A percentile compares a stretch with the other conserved stretches of the same genome.
Evolutionary conservation across 768 basidiomycete species (phyloP).

Genomic region (Lactarius evosmus): DNA sequence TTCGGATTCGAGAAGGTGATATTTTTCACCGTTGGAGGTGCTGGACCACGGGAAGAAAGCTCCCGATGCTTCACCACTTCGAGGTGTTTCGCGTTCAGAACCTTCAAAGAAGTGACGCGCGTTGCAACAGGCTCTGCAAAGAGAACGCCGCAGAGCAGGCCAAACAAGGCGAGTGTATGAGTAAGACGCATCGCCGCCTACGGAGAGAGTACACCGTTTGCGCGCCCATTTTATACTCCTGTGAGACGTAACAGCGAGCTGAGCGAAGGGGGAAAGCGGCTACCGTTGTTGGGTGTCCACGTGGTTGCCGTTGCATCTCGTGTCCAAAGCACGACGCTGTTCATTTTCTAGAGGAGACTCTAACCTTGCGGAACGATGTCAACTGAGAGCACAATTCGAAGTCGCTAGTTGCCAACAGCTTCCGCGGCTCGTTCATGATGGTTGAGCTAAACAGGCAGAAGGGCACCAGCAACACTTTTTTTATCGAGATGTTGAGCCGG

Average conservation of each 20-base stretch:
- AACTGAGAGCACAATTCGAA: no score
- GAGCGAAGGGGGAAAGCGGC: background rate
- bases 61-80: constrained; percentile 12
- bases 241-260: background rate
- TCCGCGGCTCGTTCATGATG: no score
- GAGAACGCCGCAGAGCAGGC: constrained; percentile 4
- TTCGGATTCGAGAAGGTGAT: constrained; percentile 69
- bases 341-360: background rate
- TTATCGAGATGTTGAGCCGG: no score
- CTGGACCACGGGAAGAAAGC: constrained; percentile 5
- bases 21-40: constrained; percentile 43
- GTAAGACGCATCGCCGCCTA: background rate
- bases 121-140: background rate
- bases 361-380: no score
- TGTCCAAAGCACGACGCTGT: background rate
- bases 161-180: background rate
- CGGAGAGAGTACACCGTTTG: background rate
- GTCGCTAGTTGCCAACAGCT: no score
- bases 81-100: constrained; percentile 9
- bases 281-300: background rate
- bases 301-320: background rate
- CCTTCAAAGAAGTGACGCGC: background rate
- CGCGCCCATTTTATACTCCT: constrained; percentile 3
- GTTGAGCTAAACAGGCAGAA: no score
- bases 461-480: no score